Evolutionary conservation across 1,139 yeast genomes (phyloP).

Genomic region (Blastobotrys raffinosifermentans): DNA sequence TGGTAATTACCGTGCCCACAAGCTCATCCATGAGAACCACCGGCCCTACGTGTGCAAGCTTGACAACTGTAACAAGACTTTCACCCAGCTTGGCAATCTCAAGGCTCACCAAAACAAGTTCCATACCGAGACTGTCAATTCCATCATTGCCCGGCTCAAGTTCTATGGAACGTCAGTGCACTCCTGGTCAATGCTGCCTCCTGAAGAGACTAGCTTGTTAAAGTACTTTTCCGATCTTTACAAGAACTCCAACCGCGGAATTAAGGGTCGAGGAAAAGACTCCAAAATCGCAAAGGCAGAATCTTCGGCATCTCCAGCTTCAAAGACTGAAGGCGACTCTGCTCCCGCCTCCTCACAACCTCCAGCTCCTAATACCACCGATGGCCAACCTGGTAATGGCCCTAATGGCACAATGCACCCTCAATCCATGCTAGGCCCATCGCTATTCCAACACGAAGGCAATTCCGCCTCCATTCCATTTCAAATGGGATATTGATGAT

Average conservation of each 20-base stretch:
- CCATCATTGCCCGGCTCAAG: slow-evolving; percentile 45
- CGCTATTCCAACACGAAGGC: slow-evolving; percentile 16
- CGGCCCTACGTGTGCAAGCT: slow-evolving; percentile 77
- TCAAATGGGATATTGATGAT: slow-evolving; percentile 20
- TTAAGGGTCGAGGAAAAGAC: slow-evolving; percentile 79
- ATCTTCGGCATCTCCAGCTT: slow-evolving; percentile 1
- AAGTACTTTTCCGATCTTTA: slow-evolving; percentile 74
- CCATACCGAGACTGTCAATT: slow-evolving; percentile 64
- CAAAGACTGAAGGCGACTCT: slow-evolving; percentile 3
- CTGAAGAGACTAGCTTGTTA: slow-evolving; percentile 60
- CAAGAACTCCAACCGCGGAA: slow-evolving; percentile 85
- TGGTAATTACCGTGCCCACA: slow-evolving; percentile 85
- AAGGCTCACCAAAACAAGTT: slow-evolving; percentile 91
- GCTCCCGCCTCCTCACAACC: background rate
- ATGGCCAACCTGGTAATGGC: no score
- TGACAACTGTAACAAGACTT: slow-evolving; percentile 77
- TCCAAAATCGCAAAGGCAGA: slow-evolving; percentile 17
- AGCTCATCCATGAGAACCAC: slow-evolving; percentile 68
- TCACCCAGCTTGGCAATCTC: slow-evolving; percentile 87
- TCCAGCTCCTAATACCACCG: background rate
- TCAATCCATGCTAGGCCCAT: slow-evolving; percentile 14
- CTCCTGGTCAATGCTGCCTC: slow-evolving; percentile 39
- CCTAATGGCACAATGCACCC: slow-evolving; percentile 3
- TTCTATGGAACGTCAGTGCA: slow-evolving; percentile 18
- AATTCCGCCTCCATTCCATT: slow-evolving; percentile 13